Conservation (phyloP, 768 basidiomycete species). For the Omphalotus guepiniiformis region DNA sequence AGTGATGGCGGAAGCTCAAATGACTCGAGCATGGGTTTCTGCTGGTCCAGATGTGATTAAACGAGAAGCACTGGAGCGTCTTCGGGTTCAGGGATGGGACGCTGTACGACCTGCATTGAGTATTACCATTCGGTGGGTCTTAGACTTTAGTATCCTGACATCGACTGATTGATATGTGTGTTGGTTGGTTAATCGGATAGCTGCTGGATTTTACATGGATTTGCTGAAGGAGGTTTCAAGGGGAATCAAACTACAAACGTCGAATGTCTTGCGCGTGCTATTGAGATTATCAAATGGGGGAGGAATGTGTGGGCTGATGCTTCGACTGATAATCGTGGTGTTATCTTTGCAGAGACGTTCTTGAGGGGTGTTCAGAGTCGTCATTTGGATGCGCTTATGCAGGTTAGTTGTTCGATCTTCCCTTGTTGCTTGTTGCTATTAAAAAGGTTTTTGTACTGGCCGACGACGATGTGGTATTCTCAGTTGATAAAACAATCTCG, state of each 20-base stretch:
- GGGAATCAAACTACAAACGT: background rate
- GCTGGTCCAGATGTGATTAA: background rate
- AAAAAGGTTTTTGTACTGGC: too few relatives aligned
- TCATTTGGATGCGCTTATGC: background rate
- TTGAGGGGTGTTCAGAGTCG: background rate
- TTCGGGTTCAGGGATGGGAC: background rate
- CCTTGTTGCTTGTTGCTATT: too few relatives aligned
- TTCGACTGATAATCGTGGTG: background rate
- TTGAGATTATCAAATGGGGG: conserved; percentile 6
- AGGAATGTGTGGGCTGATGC: background rate
- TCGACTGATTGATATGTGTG: too few relatives aligned
- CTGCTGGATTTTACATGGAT: conserved; percentile 3
- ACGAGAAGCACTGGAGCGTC: background rate
- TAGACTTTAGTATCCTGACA: too few relatives aligned
- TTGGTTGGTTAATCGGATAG: too few relatives aligned
- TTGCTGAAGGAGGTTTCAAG: background rate
- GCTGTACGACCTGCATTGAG: background rate
- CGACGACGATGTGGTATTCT: too few relatives aligned
- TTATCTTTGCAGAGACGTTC: conserved; percentile 1
- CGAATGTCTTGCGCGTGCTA: background rate
- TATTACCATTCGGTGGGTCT: background rate
- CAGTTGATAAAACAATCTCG: too few relatives aligned
- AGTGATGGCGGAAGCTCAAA: background rate
- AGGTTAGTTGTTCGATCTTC: background rate
- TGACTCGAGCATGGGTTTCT: background rate